Conservation (phyloP, 768 basidiomycete species). For the Pleurotus salmoneostramineus region DNA sequence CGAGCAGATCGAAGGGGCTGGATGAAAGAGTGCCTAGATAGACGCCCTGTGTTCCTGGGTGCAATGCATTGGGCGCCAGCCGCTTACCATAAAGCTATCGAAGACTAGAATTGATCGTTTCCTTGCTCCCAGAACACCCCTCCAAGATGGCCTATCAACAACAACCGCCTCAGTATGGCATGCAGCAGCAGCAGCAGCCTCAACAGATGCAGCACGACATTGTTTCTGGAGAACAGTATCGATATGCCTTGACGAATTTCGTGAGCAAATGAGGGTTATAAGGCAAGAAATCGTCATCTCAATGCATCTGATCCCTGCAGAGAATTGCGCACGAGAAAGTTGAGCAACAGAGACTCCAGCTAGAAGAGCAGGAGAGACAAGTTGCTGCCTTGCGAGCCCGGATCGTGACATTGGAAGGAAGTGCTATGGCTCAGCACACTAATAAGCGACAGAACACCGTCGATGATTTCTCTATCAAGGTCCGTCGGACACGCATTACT, state of each 20-base stretch:
- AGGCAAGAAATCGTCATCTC: background rate
- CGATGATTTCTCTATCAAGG: constrained; percentile 89
- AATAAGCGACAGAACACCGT: constrained; percentile 59
- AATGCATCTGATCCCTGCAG: constrained; percentile 27
- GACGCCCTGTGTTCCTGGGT: too few relatives aligned
- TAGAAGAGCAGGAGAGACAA: constrained; percentile 82
- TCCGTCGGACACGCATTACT: constrained; percentile 23
- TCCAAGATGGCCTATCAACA: constrained; percentile 6
- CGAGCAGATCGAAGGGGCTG: background rate
- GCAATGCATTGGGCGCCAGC: too few relatives aligned
- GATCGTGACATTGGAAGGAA: constrained; percentile 73
- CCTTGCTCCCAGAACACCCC: background rate
- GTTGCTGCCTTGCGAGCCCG: constrained; percentile 69
- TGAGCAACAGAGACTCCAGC: constrained; percentile 72
- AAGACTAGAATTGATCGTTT: too few relatives aligned
- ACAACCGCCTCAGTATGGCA: constrained; percentile 4
- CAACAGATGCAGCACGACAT: constrained; percentile 29
- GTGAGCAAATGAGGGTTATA: constrained; percentile 29
- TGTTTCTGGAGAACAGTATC: constrained; percentile 65
- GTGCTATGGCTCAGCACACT: constrained; percentile 31
- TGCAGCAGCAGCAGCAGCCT: constrained; percentile 18
- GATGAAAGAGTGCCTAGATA: background rate
- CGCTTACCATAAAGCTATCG: too few relatives aligned
- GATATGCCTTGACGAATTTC: constrained; percentile 82
- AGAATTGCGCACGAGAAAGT: constrained; percentile 88